Conservation (phyloP, 805 yeast species). For the Cyberlindnera mrakii region DNA sequence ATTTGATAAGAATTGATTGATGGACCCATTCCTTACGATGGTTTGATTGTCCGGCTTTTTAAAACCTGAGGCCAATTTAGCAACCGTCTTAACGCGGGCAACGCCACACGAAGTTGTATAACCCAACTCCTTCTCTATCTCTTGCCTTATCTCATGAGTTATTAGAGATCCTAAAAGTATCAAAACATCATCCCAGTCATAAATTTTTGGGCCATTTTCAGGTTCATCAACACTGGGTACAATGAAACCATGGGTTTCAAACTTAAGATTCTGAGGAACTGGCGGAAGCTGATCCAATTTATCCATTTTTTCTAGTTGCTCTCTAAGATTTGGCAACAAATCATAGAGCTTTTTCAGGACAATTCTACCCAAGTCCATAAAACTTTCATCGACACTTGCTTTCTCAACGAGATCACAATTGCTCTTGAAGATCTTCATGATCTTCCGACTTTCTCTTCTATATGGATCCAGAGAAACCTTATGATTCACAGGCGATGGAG, state of each 20-base stretch:
- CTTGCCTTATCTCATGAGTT: conserved; percentile 46
- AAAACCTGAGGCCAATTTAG: conserved; percentile 83
- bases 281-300: conserved; percentile 33
- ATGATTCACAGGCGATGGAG: conserved; percentile 55
- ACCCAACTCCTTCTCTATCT: conserved; percentile 49
- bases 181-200: conserved; percentile 80
- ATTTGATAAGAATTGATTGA: conserved; percentile 47
- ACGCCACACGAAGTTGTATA: conserved; percentile 91
- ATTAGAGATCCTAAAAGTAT: conserved; percentile 61
- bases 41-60: conserved; percentile 87
- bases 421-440: conserved; percentile 55
- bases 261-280: conserved; percentile 29
- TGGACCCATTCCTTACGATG: conserved; percentile 45
- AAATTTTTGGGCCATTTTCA: conserved; percentile 3
- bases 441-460: conserved; percentile 77
- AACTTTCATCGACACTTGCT: conserved; percentile 94
- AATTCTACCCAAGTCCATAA: conserved; percentile 71
- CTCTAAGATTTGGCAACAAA: conserved; percentile 40
- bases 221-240: conserved; percentile 9
- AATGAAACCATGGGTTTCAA: conserved; percentile 17
- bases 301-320: conserved; percentile 11
- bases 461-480: conserved; percentile 92
- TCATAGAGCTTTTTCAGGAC: conserved; percentile 39
- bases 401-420: conserved; percentile 74
- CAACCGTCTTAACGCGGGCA: conserved; percentile 66